These are phyloP conservation scores for Fusarium metavorans DNA, from an alignment of 2,329 filamentous ascomycete species.

Conservation along the genomic window DNA sequence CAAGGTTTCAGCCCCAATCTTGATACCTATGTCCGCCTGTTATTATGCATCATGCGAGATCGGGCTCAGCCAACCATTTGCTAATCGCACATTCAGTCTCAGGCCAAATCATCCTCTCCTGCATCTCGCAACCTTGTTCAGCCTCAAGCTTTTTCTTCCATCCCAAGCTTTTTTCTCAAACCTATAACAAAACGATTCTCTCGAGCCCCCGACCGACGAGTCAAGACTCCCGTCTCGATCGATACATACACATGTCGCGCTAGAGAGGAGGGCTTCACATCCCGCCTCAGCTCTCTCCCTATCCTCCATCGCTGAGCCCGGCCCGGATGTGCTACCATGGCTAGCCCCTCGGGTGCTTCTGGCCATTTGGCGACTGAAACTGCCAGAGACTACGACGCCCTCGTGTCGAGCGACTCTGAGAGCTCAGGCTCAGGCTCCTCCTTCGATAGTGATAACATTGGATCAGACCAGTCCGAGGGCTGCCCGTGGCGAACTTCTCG, in stretches of 20 bases:
- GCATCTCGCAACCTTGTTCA: constrained; percentile 15
- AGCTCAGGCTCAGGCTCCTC: constrained; percentile 53
- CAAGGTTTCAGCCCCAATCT: constrained; percentile 15
- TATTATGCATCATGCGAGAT: constrained; percentile 44
- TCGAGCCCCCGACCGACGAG: constrained; percentile 2
- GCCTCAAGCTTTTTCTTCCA: background rate
- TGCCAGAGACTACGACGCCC: constrained; percentile 24
- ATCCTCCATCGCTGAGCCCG: constrained; percentile 17
- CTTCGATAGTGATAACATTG: constrained; percentile 51
- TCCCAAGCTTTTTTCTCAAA: background rate
- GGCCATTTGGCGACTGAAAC: constrained; percentile 34
- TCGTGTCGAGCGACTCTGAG: constrained; percentile 31
- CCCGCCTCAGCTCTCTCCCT: constrained; percentile 3
- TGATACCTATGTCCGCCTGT: constrained; percentile 15
- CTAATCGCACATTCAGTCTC: constrained; percentile 41
- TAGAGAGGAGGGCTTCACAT: constrained; percentile 21
- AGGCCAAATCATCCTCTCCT: constrained; percentile 29
- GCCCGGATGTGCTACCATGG: constrained; percentile 44
- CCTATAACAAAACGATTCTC: background rate
- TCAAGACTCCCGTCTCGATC: background rate
- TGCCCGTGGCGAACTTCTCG: constrained; percentile 56
- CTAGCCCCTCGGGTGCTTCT: constrained; percentile 39
- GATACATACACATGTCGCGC: constrained; percentile 23
- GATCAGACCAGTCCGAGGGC: constrained; percentile 17
- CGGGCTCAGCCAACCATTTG: constrained; percentile 37